phyloP scores from a whole-genome alignment of 2,329 filamentous ascomycete species.

The Bipolaris zeicola region DNA sequence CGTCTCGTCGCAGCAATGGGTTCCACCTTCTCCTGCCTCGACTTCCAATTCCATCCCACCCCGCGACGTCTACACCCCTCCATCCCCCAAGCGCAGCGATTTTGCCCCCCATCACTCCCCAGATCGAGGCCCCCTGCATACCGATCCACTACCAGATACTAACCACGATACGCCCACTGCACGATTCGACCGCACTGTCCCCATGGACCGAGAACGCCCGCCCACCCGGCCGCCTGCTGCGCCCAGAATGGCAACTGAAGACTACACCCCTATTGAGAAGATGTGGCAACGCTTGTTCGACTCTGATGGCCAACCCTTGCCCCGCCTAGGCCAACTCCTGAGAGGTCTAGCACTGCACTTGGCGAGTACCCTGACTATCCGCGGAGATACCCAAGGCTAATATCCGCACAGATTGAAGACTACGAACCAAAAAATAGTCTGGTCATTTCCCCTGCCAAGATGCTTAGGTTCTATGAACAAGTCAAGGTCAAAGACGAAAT shows the following conservation, averaged over 20 bases:
- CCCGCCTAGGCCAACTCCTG: constrained; percentile 71
- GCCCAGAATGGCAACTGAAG: constrained; percentile 42
- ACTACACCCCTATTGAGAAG: constrained; percentile 60
- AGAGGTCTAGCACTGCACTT: constrained; percentile 75
- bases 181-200: constrained; percentile 31
- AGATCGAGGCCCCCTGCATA: constrained; percentile 44
- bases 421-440: constrained; percentile 70
- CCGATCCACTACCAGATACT: constrained; percentile 41
- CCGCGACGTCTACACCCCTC: constrained; percentile 60
- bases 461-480: constrained; percentile 73
- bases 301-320: constrained; percentile 67
- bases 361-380: constrained; percentile 53
- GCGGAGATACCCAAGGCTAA: constrained; percentile 10
- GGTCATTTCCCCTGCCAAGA: constrained; percentile 76
- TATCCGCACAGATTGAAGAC: constrained; percentile 65
- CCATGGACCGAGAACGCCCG: constrained; percentile 32
- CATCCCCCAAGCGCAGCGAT: constrained; percentile 54
- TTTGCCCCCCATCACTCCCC: constrained; percentile 37
- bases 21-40: constrained; percentile 52
- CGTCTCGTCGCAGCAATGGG: constrained; percentile 44
- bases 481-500: constrained; percentile 68
- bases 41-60: constrained; percentile 56
- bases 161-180: constrained; percentile 38
- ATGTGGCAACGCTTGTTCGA: constrained; percentile 81
- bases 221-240: constrained; percentile 35